These are phyloP conservation scores for Zygoascus sp. DNA, from an alignment of 1,139 yeast species.

Conservation along the genomic window DNA sequence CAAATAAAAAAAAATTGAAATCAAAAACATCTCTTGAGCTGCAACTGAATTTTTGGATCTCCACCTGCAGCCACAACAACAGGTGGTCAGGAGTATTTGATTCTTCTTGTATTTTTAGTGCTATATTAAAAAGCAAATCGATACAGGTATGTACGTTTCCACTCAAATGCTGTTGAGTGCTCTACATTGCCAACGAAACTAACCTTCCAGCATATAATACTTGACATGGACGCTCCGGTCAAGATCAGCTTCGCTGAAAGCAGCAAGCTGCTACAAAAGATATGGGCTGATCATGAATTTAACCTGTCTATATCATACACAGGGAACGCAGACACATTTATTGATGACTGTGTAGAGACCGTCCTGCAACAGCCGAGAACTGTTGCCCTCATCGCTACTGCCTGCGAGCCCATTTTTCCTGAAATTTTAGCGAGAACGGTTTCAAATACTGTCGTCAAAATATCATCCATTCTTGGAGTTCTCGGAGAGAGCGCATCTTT, in stretches of 20 bases:
- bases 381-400: neutral
- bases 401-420: constrained; percentile 7
- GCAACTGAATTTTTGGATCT: neutral
- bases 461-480: neutral
- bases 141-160: neutral
- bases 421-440: constrained; percentile 4
- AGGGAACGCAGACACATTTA: neutral
- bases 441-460: neutral
- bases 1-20: neutral
- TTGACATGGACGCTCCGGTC: constrained; percentile 3
- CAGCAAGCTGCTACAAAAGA: neutral
- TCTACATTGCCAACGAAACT: too few relatives aligned
- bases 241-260: constrained; percentile 1
- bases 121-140: neutral
- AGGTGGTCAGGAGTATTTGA: neutral
- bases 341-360: neutral
- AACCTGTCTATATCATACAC: neutral
- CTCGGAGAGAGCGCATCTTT: constrained; percentile 3
- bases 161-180: too few relatives aligned
- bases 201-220: neutral
- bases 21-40: constrained; percentile 1
- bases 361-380: neutral
- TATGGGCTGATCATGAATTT: neutral
- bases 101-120: neutral
- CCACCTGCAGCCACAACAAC: neutral